These are phyloP conservation scores for Metschnikowia kofuensis DNA, from an alignment of 805 yeast species.

Conservation along the genomic window DNA sequence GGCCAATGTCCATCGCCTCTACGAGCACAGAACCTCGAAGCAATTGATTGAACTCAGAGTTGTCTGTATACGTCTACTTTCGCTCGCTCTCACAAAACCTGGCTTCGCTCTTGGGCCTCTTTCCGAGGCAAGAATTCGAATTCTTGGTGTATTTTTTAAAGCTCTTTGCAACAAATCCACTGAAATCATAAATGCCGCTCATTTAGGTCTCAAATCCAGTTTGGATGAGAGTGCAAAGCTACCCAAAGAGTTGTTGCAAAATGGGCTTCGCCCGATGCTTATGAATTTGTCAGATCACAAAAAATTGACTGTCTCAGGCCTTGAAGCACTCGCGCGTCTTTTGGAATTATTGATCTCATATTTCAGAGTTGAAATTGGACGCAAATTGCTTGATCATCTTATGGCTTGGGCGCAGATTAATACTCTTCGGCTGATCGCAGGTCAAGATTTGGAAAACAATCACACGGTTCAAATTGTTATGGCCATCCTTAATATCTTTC, in stretches of 20 bases:
- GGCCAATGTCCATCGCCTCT: slow-evolving; percentile 79
- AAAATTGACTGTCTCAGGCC: slow-evolving; percentile 80
- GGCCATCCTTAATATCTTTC: slow-evolving; percentile 88
- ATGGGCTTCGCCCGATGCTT: slow-evolving; percentile 91
- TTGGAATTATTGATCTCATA: slow-evolving; percentile 85
- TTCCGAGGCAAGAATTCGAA: slow-evolving; percentile 76
- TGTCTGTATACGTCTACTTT: slow-evolving; percentile 79
- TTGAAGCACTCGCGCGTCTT: slow-evolving; percentile 86
- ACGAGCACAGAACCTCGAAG: slow-evolving; percentile 84
- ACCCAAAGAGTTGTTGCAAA: slow-evolving; percentile 93
- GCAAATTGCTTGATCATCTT: slow-evolving; percentile 85
- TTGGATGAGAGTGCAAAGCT: slow-evolving; percentile 81
- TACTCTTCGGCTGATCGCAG: slow-evolving; percentile 69
- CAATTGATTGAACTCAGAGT: slow-evolving; percentile 85
- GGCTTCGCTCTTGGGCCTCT: slow-evolving; percentile 75
- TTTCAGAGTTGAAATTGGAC: slow-evolving; percentile 95
- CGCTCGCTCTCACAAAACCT: slow-evolving; percentile 80
- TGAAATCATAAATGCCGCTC: slow-evolving; percentile 90
- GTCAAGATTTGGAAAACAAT: slow-evolving; percentile 76
- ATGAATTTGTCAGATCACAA: slow-evolving; percentile 94
- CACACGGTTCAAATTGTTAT: slow-evolving; percentile 82
- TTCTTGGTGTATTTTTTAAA: slow-evolving; percentile 91
- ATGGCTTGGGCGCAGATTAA: slow-evolving; percentile 94
- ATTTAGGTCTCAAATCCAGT: slow-evolving; percentile 79
- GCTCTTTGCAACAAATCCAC: slow-evolving; percentile 83